Evolutionary conservation across 805 yeast species (phyloP).

Genomic region (Kuraishia capsulata): DNA sequence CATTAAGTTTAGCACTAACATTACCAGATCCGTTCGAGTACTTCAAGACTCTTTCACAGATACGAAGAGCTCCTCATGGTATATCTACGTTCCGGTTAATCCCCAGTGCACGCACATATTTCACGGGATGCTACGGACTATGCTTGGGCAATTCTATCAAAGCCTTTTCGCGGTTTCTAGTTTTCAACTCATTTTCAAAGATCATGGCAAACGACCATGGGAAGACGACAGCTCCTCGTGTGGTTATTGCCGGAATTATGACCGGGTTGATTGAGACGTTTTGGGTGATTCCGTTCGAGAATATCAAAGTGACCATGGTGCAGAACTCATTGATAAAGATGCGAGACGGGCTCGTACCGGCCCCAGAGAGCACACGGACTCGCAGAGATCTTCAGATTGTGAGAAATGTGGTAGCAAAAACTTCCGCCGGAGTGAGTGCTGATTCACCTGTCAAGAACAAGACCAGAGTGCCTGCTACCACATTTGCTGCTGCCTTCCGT

Average conservation of each 20-base stretch:
- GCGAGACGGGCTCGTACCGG: constrained; percentile 10
- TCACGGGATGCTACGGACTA: constrained; percentile 65
- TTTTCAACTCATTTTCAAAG: constrained; percentile 67
- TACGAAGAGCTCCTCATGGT: constrained; percentile 34
- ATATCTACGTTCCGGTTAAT: constrained; percentile 12
- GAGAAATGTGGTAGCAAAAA: constrained; percentile 1
- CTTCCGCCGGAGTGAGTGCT: constrained; percentile 9
- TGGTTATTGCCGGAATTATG: constrained; percentile 75
- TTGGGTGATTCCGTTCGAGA: constrained; percentile 86
- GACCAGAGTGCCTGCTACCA: constrained; percentile 34
- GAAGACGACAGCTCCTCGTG: constrained; percentile 68
- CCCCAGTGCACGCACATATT: constrained; percentile 21
- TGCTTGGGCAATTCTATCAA: constrained; percentile 69
- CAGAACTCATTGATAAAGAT: constrained; percentile 43
- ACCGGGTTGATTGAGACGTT: constrained; percentile 79
- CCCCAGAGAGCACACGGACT: constrained; percentile 4
- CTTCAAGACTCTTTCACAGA: constrained; percentile 55
- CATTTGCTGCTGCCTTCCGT: constrained; percentile 40
- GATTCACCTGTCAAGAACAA: constrained; percentile 8
- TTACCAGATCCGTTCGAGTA: constrained; percentile 57
- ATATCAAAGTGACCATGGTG: constrained; percentile 70
- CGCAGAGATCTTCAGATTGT: background rate
- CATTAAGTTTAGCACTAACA: no score
- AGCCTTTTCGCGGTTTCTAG: constrained; percentile 61
- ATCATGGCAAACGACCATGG: constrained; percentile 52